Evolutionary conservation across 192 early-diverging fungal species (phyloP).

Genomic region (Dimargaris verticillata): DNA sequence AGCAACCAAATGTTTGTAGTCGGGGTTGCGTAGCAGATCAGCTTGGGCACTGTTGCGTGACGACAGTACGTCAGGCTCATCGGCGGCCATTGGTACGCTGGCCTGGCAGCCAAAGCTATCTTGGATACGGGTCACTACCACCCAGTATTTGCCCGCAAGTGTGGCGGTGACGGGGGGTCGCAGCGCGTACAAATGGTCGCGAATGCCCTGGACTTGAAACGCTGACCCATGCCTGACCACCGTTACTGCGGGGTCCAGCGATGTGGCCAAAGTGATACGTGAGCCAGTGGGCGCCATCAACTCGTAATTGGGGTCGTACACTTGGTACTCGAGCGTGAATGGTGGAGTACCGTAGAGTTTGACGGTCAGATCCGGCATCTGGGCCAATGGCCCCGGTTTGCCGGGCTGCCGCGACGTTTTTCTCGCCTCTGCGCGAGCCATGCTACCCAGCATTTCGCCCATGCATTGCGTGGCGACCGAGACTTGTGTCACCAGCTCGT

Average conservation of each 20-base stretch:
- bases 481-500: no score
- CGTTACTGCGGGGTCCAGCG: not conserved
- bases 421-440: not conserved
- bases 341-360: not conserved
- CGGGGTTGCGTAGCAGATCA: not conserved
- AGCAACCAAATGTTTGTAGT: not conserved
- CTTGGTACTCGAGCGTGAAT: not conserved
- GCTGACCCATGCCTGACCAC: not conserved
- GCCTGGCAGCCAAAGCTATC: conserved; percentile 25
- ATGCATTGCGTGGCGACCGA: no score
- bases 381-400: not conserved
- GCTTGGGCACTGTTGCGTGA: not conserved
- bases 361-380: not conserved
- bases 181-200: not conserved
- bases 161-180: conserved; percentile 15
- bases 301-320: not conserved
- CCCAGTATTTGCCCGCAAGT: conserved; percentile 24
- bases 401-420: not conserved
- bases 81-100: not conserved
- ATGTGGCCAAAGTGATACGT: no score
- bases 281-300: no score
- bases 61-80: not conserved
- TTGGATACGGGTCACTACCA: conserved; percentile 21
- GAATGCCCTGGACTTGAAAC: not conserved
- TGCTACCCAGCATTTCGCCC: no score